phyloP scores from a whole-genome alignment of 768 basidiomycete genomes.

The Neoboletus brunneissimus region DNA sequence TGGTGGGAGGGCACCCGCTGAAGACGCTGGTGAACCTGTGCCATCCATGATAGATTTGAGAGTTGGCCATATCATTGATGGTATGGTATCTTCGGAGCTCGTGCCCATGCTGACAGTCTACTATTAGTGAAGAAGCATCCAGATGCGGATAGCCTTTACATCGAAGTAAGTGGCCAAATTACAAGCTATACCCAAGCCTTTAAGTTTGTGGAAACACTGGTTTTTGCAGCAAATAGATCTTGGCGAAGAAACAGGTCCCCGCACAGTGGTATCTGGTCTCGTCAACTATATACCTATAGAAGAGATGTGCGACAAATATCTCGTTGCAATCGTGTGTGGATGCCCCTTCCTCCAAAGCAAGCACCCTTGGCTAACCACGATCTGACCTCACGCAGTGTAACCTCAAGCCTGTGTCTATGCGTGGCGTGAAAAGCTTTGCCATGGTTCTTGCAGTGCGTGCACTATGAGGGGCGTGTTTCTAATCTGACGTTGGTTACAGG shows the following conservation, averaged over 20 bases:
- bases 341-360: neutral
- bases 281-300: conserved; percentile 97
- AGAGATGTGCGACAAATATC: conserved; percentile 79
- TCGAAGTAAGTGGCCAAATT: conserved; percentile 58
- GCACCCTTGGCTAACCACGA: neutral
- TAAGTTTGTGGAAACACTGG: neutral
- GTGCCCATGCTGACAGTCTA: conserved; percentile 2
- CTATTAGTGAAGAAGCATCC: conserved; percentile 87
- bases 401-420: conserved; percentile 94
- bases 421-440: conserved; percentile 95
- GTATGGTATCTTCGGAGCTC: conserved; percentile 42
- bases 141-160: conserved; percentile 95
- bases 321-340: conserved; percentile 73
- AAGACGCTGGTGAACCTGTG: conserved; percentile 76
- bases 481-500: conserved; percentile 43
- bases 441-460: conserved; percentile 88
- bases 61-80: conserved; percentile 89
- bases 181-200: neutral
- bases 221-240: conserved; percentile 84
- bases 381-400: conserved; percentile 58
- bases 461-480: neutral
- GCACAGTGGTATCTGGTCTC: conserved; percentile 95
- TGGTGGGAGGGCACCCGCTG: conserved; percentile 37
- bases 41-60: conserved; percentile 98
- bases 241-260: conserved; percentile 90